Percentiles rank a stretch among this genome's conserved stretches.
Evolutionary conservation across 2,329 filamentous ascomycete genomes (phyloP).

Genomic region (Akanthomyces uredinophilus): DNA sequence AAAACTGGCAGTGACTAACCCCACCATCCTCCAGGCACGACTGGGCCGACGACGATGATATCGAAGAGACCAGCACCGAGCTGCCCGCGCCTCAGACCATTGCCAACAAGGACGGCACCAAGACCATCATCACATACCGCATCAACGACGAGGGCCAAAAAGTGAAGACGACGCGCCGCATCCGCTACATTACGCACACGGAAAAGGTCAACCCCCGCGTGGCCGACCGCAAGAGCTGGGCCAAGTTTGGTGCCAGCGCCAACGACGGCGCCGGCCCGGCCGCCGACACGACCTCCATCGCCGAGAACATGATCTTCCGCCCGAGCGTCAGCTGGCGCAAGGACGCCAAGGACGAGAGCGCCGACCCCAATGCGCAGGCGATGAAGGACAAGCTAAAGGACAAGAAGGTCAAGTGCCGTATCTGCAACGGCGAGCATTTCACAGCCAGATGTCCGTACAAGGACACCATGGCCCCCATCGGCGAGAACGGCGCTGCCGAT

Average conservation of each 20-base stretch:
- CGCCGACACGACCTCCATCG: conserved; percentile 84
- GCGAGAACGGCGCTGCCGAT: conserved; percentile 52
- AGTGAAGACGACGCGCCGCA: conserved; percentile 93
- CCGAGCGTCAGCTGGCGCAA: conserved; percentile 92
- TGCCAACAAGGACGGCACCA: conserved; percentile 96
- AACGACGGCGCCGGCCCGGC: conserved; percentile 80
- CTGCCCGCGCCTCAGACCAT: conserved; percentile 85
- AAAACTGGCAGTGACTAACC: conserved; percentile 26
- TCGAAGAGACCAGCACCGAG: conserved; percentile 62
- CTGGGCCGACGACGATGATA: conserved; percentile 95
- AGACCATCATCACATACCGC: conserved; percentile 86
- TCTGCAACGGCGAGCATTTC: conserved; percentile 98
- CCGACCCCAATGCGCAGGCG: conserved; percentile 65
- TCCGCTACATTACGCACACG: conserved; percentile 86
- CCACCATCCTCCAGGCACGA: conserved; percentile 52
- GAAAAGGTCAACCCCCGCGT: conserved; percentile 95
- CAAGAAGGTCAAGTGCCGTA: conserved; percentile 99
- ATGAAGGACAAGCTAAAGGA: conserved; percentile 86
- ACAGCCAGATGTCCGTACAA: conserved; percentile 99
- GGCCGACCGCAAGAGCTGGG: conserved; percentile 87
- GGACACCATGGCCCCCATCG: conserved; percentile 93
- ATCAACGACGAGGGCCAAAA: conserved; percentile 93
- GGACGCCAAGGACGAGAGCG: conserved; percentile 75
- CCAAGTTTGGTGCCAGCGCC: conserved; percentile 87
- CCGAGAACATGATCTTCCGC: conserved; percentile 97